Base-by-base conservation (phyloP, 176 grass and related monocot genomes). In the Carex pumila region DNA sequence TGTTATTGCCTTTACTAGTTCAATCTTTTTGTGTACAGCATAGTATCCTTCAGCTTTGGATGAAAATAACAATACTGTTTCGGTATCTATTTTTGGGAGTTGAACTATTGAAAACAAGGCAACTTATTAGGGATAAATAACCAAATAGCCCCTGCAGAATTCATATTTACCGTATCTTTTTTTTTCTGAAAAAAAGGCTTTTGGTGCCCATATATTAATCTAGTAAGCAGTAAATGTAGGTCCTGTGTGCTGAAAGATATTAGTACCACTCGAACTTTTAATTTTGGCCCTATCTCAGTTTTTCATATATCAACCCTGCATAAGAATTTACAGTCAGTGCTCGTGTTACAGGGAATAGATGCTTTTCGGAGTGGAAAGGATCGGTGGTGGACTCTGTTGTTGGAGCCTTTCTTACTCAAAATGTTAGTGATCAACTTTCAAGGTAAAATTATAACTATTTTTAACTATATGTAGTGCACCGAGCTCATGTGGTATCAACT, bases 331-430 rank as follows among this genome's bases (percentile, higher is more conserved):
- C 39, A 70, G 25, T 57, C 57, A 34, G 3, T 34, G 50, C 14
- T 83, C 12, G 15, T 69, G 0, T 69, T 54, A 36, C 76, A 89
- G 87, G 87, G 1, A 55, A 89, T 55, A 81, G 87, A 36, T 63
- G 74, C 12, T 89, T 89, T 80, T 85, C 83, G 31, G 61, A 76
- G 57, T 89, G 87, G 87, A 89, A 89, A 69, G 87, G 87, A 29
- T 85, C 87, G 3, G 87, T 89, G 25, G 76, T 89, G 52, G 87
- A 89, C 75, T 88, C 87, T 53, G 87, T 89, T 81, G 87, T 85
- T 55, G 87, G 87, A 74, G 87, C 84, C 34, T 89, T 85, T 60
- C 83, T 89, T 29, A 89, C 87, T 71, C 87, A 89, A 63, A 89
- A 89, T 85, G 87, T 89, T 76, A 85, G 62, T 13, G 87, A 89